These are phyloP conservation scores for Lecanicillium sp. DNA, from an alignment of 2,329 filamentous ascomycete genomes.

Conservation along the genomic window DNA sequence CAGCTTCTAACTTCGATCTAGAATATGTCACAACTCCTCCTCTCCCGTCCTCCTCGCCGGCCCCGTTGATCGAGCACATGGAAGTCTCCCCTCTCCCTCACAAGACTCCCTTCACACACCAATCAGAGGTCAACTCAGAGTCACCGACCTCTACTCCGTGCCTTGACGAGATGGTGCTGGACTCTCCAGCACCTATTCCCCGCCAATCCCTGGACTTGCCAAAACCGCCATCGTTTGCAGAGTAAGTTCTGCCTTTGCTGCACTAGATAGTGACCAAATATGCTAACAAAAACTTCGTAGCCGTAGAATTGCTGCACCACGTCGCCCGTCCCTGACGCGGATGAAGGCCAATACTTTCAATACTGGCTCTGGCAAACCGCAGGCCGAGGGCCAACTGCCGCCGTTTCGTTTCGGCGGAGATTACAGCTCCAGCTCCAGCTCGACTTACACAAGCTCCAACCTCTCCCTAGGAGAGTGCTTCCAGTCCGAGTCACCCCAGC, in stretches of 20 bases:
- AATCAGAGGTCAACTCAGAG: conserved; percentile 64
- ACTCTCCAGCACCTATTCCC: conserved; percentile 44
- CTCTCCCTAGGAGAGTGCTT: conserved; percentile 76
- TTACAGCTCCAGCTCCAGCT: conserved; percentile 17
- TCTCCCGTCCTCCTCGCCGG: conserved; percentile 73
- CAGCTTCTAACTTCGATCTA: conserved; percentile 24
- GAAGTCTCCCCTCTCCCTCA: conserved; percentile 90
- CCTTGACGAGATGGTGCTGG: conserved; percentile 43
- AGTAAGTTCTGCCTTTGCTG: conserved; percentile 36
- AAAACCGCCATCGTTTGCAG: conserved; percentile 35
- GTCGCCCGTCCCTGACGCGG: conserved; percentile 66
- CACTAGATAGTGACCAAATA: conserved; percentile 10
- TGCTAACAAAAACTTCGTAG: conserved; percentile 30
- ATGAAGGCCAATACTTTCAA: conserved; percentile 68
- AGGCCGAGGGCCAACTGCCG: conserved; percentile 57
- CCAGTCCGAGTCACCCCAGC: conserved; percentile 62
- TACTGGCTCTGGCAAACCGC: conserved; percentile 50
- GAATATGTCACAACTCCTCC: conserved; percentile 79
- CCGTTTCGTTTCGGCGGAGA: conserved; percentile 63
- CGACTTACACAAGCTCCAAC: conserved; percentile 15
- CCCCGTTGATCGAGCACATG: conserved; percentile 67
- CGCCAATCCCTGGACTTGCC: conserved; percentile 40
- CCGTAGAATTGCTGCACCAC: conserved; percentile 57
- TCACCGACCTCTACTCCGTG: conserved; percentile 48
- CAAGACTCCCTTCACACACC: conserved; percentile 61